Evolutionary conservation across 2,329 filamentous ascomycete genomes (phyloP).

Genomic region (Fusarium secorum): DNA sequence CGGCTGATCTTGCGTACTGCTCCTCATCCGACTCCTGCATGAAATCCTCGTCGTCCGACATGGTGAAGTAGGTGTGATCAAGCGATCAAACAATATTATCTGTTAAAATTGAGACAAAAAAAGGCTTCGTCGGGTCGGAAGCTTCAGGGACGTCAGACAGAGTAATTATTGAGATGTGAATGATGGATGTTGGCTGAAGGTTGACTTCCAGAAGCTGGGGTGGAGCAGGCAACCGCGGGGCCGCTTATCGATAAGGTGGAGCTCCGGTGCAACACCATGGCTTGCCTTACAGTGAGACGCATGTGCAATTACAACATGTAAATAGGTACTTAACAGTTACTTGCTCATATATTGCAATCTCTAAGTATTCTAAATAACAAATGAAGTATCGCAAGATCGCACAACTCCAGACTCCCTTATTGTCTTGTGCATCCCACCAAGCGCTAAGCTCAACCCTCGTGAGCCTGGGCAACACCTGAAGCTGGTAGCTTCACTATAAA

Average conservation of each 20-base stretch:
- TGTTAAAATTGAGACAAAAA: background rate
- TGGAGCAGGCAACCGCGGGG: slow-evolving; percentile 39
- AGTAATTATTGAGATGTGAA: slow-evolving; percentile 10
- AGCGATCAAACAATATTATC: background rate
- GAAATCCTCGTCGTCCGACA: slow-evolving; percentile 62
- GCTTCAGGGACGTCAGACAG: background rate
- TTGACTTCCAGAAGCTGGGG: slow-evolving; percentile 21
- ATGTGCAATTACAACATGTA: background rate
- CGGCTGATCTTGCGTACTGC: slow-evolving; percentile 45
- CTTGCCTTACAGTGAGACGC: background rate
- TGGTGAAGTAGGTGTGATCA: slow-evolving; percentile 36
- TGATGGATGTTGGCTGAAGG: slow-evolving; percentile 13
- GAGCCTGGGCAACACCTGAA: slow-evolving; percentile 27
- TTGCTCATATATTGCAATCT: background rate
- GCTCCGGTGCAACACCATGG: background rate
- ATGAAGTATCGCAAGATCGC: background rate
- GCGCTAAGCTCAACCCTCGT: background rate
- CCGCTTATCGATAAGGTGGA: slow-evolving; percentile 38
- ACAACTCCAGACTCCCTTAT: background rate
- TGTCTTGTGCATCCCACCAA: accelerated
- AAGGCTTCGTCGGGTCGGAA: background rate
- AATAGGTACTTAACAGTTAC: background rate
- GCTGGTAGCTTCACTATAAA: slow-evolving; percentile 42
- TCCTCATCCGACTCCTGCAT: slow-evolving; percentile 59
- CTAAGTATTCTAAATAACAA: background rate